Base-by-base conservation (phyloP, 176 grass and related monocot genomes). In the Paspalum vaginatum region DNA sequence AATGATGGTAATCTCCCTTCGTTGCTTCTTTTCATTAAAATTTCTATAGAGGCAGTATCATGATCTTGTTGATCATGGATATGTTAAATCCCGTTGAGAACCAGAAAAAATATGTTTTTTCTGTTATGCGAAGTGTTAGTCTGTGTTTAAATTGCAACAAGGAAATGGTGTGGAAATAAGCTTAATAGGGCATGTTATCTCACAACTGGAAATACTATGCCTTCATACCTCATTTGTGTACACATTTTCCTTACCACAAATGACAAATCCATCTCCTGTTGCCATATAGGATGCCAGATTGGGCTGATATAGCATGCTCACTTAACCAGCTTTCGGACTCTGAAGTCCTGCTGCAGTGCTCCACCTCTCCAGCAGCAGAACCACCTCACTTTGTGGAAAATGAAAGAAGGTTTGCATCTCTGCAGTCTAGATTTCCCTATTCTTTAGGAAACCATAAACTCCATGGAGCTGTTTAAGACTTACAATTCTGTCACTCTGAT, bases 351-450 rank as follows among this genome's bases (percentile, higher is more conserved):
- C 72, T 95, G 49, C 68, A 88, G 45, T 93, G 86, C 73, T 98
- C 92, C 45, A 98, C 92, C 70, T 95, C 92, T 61, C 95, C 95
- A 79, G 87, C 87, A 47, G 92, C 90, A 6, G 95, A 98, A 65
- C 88, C 84, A 24, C 88, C 92, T 64, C 87, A 98, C 88, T 98
- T 98, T 81, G 95, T 98, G 44, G 85, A 98, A 77, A 91, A 71
- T n/a, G 83, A 95, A 84, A 98, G 90, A 82, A 98, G 95, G 95
- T 93, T 16, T 18, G 47, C 75, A 49, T 4, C 16, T 65, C 16
- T 49, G 24, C 12, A 84, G 49, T 85, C 70, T 79, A n/a, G 44
- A 77, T 45, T 71, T 63, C 1, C 11, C 52, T 27, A 12, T 61
- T 64, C 74, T 17, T 50, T 78, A 74, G 11, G 21, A 7, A 27